These are phyloP conservation scores for Magnolia changhungtana DNA, from an alignment of 164 flowering plant genomes.

Conservation along the genomic window DNA sequence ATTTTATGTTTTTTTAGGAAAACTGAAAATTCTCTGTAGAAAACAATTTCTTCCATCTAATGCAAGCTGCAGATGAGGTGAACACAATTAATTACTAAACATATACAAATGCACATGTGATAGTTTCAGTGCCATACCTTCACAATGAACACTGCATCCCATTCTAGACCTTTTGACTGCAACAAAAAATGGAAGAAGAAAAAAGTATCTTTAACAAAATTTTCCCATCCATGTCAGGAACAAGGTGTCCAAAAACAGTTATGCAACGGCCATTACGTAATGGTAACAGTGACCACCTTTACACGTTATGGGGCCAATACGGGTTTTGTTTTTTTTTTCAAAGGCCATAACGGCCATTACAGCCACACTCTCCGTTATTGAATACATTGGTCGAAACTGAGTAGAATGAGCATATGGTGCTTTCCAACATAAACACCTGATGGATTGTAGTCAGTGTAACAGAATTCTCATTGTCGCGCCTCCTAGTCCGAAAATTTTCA, in stretches of 20 bases:
- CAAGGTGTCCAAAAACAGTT: too few species aligned
- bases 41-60: background rate
- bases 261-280: too few species aligned
- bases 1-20: background rate
- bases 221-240: background rate
- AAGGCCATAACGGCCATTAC: background rate
- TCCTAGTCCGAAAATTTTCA: constrained; percentile 74
- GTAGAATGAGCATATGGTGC: background rate
- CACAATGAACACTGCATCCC: constrained; percentile 91
- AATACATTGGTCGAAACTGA: background rate
- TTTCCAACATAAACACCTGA: constrained; percentile 52
- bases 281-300: too few species aligned
- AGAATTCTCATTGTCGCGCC: constrained; percentile 69
- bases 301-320: too few species aligned
- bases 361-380: too few species aligned
- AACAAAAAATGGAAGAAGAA: constrained; percentile 1
- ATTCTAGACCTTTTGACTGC: constrained; percentile 97
- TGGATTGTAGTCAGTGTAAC: constrained; percentile 93
- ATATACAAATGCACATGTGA: background rate
- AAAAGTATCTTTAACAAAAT: background rate
- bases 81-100: background rate
- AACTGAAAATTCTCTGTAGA: background rate
- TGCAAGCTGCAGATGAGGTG: background rate
- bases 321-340: background rate
- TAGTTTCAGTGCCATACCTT: constrained; percentile 50